Conservation (phyloP, 2,329 filamentous ascomycete species). For the Periconia sp. region DNA sequence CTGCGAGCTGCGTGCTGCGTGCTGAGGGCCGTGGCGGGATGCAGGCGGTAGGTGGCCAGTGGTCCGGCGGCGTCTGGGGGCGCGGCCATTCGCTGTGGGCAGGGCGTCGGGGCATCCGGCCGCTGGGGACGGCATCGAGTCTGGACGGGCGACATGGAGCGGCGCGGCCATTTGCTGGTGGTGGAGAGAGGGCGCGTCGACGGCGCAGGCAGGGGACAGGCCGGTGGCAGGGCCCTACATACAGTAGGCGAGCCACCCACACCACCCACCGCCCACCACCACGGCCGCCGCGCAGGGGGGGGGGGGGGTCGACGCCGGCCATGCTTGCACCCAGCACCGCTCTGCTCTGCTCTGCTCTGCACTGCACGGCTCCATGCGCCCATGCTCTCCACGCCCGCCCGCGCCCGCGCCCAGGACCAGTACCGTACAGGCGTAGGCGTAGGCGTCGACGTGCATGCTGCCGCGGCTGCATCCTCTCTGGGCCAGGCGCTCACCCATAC, state of each 20-base stretch:
- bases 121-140: too few relatives aligned
- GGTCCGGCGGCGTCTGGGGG: background rate
- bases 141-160: too few relatives aligned
- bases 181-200: too few relatives aligned
- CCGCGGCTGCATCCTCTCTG: slow-evolving; percentile 43
- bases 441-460: slow-evolving; percentile 40
- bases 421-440: too few relatives aligned
- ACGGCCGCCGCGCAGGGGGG: slow-evolving; percentile 4
- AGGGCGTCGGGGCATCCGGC: too few relatives aligned
- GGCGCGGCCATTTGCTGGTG: too few relatives aligned
- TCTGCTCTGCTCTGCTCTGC: too few relatives aligned
- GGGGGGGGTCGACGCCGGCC: background rate
- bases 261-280: slow-evolving; percentile 14
- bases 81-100: too few relatives aligned
- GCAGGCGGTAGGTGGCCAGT: too few relatives aligned
- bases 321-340: slow-evolving; percentile 3
- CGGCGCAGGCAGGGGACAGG: background rate
- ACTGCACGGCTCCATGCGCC: slow-evolving; percentile 15
- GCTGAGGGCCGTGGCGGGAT: background rate
- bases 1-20: background rate
- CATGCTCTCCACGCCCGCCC: slow-evolving; percentile 33
- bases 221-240: slow-evolving; percentile 4
- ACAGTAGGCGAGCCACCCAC: slow-evolving; percentile 24
- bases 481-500: slow-evolving; percentile 31
- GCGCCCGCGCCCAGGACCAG: too few relatives aligned